Evolutionary conservation across 257 asterid genomes (phyloP).

Genomic region (Echites panduratus): DNA sequence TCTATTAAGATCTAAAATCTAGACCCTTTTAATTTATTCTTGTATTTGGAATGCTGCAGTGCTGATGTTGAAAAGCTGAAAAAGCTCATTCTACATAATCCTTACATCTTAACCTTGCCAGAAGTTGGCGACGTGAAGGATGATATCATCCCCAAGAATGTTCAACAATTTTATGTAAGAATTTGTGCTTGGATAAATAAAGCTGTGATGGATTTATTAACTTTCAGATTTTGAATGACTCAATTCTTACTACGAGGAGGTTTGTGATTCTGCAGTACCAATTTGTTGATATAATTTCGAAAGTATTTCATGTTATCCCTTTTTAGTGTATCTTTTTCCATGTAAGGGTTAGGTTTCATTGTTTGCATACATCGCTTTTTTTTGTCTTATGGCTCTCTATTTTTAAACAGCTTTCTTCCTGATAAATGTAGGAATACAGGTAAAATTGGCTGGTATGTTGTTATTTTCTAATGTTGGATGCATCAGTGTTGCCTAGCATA

Average conservation of each 20-base stretch:
- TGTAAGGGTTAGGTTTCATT: not conserved
- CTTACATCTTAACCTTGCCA: slow-evolving; percentile 71
- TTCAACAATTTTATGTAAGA: slow-evolving; percentile 91
- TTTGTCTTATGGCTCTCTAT: not conserved
- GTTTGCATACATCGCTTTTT: not conserved
- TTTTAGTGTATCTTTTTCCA: not conserved
- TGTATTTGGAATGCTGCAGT: slow-evolving; percentile 44
- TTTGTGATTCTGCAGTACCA: not conserved
- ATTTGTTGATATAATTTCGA: not conserved
- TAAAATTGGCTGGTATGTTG: not conserved
- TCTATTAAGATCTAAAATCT: not conserved
- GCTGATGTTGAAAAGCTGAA: slow-evolving; percentile 90
- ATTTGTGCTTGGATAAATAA: slow-evolving; percentile 5
- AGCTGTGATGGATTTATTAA: not conserved
- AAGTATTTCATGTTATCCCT: not conserved
- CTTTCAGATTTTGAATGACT: not conserved
- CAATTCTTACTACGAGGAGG: not conserved
- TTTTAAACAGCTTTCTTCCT: not conserved
- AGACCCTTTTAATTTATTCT: not conserved
- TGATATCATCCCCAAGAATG: slow-evolving; percentile 74
- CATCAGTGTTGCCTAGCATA: not conserved
- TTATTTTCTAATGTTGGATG: not conserved
- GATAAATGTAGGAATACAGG: not conserved
- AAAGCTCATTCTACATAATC: slow-evolving; percentile 87
- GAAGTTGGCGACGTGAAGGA: slow-evolving; percentile 84